Evolutionary conservation across 2,329 filamentous ascomycete species (phyloP).

Genomic region (Aspergillus costaricaensis): DNA sequence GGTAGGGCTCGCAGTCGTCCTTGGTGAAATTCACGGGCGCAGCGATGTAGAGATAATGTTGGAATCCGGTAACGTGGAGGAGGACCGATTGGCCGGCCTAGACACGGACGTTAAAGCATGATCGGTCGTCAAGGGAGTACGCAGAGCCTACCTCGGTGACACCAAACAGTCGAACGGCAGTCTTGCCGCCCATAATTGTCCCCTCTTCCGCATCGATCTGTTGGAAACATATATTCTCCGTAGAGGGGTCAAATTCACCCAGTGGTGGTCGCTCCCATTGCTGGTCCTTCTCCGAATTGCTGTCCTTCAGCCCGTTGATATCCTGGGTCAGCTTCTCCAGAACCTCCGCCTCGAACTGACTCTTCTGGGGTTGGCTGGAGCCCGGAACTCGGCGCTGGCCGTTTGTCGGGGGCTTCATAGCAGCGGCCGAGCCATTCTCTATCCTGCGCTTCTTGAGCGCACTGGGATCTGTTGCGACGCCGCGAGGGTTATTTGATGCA

Average conservation of each 20-base stretch:
- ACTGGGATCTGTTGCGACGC: constrained; percentile 52
- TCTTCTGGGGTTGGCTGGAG: constrained; percentile 74
- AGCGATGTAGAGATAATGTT: constrained; percentile 92
- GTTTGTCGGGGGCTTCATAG: constrained; percentile 62
- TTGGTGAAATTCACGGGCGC: constrained; percentile 80
- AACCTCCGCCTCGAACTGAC: constrained; percentile 88
- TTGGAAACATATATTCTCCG: constrained; percentile 81
- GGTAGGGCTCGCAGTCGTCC: constrained; percentile 76
- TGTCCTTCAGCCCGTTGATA: constrained; percentile 79
- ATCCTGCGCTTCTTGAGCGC: constrained; percentile 81
- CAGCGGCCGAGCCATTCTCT: constrained; percentile 55
- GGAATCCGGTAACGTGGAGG: constrained; percentile 91
- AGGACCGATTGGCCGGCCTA: constrained; percentile 83
- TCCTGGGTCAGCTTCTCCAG: constrained; percentile 96
- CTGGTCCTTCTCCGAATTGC: constrained; percentile 90
- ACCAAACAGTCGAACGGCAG: constrained; percentile 88
- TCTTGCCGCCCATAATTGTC: constrained; percentile 70
- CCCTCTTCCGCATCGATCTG: constrained; percentile 96
- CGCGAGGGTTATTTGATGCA: constrained; percentile 64
- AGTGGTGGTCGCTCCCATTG: constrained; percentile 75
- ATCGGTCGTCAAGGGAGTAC: not conserved
- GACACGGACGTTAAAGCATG: constrained; percentile 14
- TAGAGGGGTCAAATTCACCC: constrained; percentile 62
- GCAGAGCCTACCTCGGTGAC: constrained; percentile 69
- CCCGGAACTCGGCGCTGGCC: constrained; percentile 56